These are phyloP conservation scores for Tuber melanosporum DNA, from an alignment of 495 filamentous ascomycete genomes.

Conservation along the genomic window DNA sequence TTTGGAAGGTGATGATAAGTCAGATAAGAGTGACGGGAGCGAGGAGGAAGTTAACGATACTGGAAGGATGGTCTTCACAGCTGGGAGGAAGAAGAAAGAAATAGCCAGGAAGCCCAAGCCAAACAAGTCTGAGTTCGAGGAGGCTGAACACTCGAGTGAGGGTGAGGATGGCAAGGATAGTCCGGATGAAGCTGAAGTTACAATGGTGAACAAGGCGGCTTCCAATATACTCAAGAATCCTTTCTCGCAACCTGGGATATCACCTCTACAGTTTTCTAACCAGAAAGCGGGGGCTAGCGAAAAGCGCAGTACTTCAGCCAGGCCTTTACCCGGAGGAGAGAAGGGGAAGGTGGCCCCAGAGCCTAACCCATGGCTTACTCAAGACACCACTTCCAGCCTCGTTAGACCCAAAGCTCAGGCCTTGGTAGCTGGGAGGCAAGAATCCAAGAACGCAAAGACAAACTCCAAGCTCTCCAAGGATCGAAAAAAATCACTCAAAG, in stretches of 20 bases:
- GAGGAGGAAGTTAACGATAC: constrained; percentile 52
- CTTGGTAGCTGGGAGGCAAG: constrained; percentile 22
- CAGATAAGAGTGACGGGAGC: constrained; percentile 48
- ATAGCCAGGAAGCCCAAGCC: constrained; percentile 12
- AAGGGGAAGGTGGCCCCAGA: constrained; percentile 31
- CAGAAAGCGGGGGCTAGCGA: not conserved
- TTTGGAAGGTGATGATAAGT: constrained; percentile 47
- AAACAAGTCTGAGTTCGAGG: constrained; percentile 32
- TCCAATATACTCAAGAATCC: constrained; percentile 19
- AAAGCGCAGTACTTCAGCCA: constrained; percentile 5
- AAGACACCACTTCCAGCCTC: constrained; percentile 8
- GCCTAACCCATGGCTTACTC: constrained; percentile 50
- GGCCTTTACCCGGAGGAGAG: not conserved
- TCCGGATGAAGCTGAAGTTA: constrained; percentile 41
- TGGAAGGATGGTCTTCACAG: constrained; percentile 63
- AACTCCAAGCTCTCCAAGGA: constrained; percentile 39
- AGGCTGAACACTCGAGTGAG: constrained; percentile 15
- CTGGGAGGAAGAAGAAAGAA: constrained; percentile 34
- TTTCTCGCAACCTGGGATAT: constrained; percentile 18
- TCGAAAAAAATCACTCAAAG: constrained; percentile 32
- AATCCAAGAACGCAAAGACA: constrained; percentile 32
- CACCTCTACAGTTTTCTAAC: not conserved
- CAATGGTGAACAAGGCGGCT: constrained; percentile 24
- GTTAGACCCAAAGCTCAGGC: constrained; percentile 27
- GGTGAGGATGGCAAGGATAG: constrained; percentile 49